phyloP scores from a whole-genome alignment of 1,284 basidiomycete species.

The Peniophora sp. region DNA sequence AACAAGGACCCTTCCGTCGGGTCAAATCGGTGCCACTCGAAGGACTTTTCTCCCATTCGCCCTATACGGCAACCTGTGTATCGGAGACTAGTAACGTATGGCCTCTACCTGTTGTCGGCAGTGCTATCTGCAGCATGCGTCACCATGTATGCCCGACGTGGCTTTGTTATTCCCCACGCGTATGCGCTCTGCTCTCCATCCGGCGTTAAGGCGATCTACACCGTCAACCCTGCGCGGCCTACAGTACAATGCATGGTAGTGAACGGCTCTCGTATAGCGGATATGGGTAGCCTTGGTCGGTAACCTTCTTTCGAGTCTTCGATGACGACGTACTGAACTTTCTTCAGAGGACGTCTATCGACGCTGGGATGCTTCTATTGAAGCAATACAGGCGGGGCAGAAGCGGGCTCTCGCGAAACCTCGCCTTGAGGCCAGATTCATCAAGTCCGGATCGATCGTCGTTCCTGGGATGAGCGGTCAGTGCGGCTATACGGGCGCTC shows the following conservation, averaged over 20 bases:
- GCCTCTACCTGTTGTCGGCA: conserved; percentile 7
- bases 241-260: conserved; percentile 55
- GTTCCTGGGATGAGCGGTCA: conserved; percentile 63
- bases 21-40: no score
- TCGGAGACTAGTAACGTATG: no score
- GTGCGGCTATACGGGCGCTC: not conserved
- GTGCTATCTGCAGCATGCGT: conserved; percentile 7
- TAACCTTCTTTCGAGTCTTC: conserved; percentile 12
- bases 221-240: conserved; percentile 43
- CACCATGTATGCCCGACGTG: conserved; percentile 4
- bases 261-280: conserved; percentile 37
- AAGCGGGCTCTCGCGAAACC: conserved; percentile 7
- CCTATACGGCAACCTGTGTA: no score
- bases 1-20: no score
- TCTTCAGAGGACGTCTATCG: conserved; percentile 34
- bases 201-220: conserved; percentile 42
- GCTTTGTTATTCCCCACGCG: conserved; percentile 14
- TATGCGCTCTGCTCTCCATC: conserved; percentile 57
- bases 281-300: conserved; percentile 49
- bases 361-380: conserved; percentile 26
- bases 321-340: conserved; percentile 2
- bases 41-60: no score
- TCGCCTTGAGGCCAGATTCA: conserved; percentile 34
- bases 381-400: conserved; percentile 3
- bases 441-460: conserved; percentile 46